A percentile compares a stretch with the other conserved stretches of the same genome.
These are phyloP conservation scores for Akanthomyces lecanii DNA, from an alignment of 2,329 filamentous ascomycete species.

Conservation along the genomic window DNA sequence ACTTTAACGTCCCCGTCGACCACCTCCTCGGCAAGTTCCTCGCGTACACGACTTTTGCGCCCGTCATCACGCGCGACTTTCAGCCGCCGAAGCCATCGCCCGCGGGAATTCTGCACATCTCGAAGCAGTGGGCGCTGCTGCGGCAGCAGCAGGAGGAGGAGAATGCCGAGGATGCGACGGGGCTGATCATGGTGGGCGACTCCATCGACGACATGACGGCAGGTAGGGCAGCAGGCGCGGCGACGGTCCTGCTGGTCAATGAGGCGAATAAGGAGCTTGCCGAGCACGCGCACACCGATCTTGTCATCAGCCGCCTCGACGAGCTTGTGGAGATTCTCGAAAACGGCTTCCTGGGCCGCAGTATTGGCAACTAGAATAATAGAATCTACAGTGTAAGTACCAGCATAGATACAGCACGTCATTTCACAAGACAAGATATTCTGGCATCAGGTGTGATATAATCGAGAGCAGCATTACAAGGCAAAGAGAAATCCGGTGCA, in stretches of 20 bases:
- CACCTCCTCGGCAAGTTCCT: slow-evolving; percentile 76
- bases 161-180: slow-evolving; percentile 41
- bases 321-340: slow-evolving; percentile 74
- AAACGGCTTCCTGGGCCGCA: slow-evolving; percentile 61
- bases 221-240: slow-evolving; percentile 75
- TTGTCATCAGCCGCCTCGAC: slow-evolving; percentile 67
- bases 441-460: neutral
- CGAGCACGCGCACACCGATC: slow-evolving; percentile 70
- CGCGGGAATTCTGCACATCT: slow-evolving; percentile 83
- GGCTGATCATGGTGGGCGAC: slow-evolving; percentile 66
- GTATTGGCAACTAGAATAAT: slow-evolving; percentile 20
- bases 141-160: slow-evolving; percentile 20
- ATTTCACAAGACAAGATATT: neutral
- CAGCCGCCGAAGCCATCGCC: slow-evolving; percentile 81
- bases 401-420: neutral
- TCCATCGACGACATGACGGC: slow-evolving; percentile 92
- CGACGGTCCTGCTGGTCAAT: slow-evolving; percentile 84
- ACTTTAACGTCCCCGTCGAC: slow-evolving; percentile 77
- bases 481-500: neutral
- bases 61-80: slow-evolving; percentile 82
- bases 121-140: slow-evolving; percentile 64
- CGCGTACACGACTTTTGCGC: slow-evolving; percentile 61
- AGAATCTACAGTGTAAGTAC: neutral
- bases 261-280: slow-evolving; percentile 70
- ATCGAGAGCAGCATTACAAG: neutral